Base-by-base conservation (phyloP, 2,329 filamentous ascomycete genomes). In the Colletotrichum graminicola region DNA sequence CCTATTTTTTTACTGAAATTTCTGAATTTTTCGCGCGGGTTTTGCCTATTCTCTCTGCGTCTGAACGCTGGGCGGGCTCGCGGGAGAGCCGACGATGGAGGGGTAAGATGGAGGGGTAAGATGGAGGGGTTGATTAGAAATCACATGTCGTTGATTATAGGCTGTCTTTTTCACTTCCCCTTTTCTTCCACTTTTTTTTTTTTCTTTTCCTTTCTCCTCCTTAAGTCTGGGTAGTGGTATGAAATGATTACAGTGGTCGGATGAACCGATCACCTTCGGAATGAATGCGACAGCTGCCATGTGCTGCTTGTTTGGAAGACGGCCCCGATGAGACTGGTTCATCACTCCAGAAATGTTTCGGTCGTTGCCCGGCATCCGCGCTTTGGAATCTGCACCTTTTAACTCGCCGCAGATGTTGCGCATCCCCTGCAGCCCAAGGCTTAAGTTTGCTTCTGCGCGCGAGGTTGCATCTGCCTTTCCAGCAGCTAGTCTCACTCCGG, bases 111-210 rank as follows among this genome's bases (percentile, higher is more conserved):
- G 67, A 71, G 67, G 57, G 67, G 65, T 52, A 67, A 16, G 43
- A 57, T 57, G 51, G 67, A 71, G 67, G 57, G 67, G 65, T 52
- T 72, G 69, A 68, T 72, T 72, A 68, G 65, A 72, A 72, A 72
- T 72, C 69, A 72, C 69, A 72, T 72, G 69, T 41, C 34, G 32
- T 62, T 71, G 67, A 45, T 47, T 66, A 59, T 39, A 29, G 43
- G 54, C 41, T 39, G n/a, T 21, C 45, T 47, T 12, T 47, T 47
- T n/a, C 43, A 7, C 8, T 45, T 8, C 43, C 43, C n/a, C 43
- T 45, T 45, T 45, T 43, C 21, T 14, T 4, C 43, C 21, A 36
- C 7, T 10, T 18, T 10, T 23, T 2, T 6, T 12, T 32, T 29
- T 18, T 2, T 3, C 6, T 8, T 26, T 26, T 2, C 1, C 5